Evolutionary conservation across 1,284 basidiomycete genomes (phyloP), one percentile per base, ranked within the genome.

Genomic region (Sutorius eximius): DNA sequence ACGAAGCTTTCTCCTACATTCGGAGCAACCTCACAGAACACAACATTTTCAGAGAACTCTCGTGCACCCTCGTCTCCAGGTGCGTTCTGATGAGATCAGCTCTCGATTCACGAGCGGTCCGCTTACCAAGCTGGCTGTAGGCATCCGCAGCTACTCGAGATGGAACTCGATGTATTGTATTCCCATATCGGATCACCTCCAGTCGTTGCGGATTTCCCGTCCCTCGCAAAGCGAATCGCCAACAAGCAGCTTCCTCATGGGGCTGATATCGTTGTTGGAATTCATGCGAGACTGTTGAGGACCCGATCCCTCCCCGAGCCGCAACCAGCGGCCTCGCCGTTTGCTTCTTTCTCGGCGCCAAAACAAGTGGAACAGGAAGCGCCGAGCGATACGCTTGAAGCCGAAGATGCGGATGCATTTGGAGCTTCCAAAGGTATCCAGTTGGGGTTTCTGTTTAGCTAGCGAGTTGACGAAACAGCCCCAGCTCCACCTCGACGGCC

Each of bases 111-210:
- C 29, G 15, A 13, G 10, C 33, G 30, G 30, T 34, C 32, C 36
- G 30, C 37, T 41, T 10, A 47, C 22, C 2, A 9, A n/a, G 2
- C 15, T n/a, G n/a, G n/a, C n/a, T 22, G 13, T 43, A 65, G 67
- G 24, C 38, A 67, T 33, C 53, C 65, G 1, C 18, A 55, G 7
- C 51, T 67, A 1, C 46, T 67, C 3, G 55, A 69, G 36, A 69
- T 68, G 68, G 63, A 62, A 12, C 54, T 67, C 8, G 57, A 68
- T n/a, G 36, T 53, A 5, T n/a, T 67, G 2, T 67, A 65, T 30
- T 20, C 46, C 0, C 38, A 62, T 37, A 60, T 71, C 2, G 54
- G 45, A 12, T 68, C 68, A 0, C 33, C 55, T 6, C 41, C 52
- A 0, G 51, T 67, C 12, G 47, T 57, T 3, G 45, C 55, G 1